Evolutionary conservation across 179 eudicot genomes (phyloP), one percentile per base, ranked within the genome.

Genomic region (Amaranthus tricolor): DNA sequence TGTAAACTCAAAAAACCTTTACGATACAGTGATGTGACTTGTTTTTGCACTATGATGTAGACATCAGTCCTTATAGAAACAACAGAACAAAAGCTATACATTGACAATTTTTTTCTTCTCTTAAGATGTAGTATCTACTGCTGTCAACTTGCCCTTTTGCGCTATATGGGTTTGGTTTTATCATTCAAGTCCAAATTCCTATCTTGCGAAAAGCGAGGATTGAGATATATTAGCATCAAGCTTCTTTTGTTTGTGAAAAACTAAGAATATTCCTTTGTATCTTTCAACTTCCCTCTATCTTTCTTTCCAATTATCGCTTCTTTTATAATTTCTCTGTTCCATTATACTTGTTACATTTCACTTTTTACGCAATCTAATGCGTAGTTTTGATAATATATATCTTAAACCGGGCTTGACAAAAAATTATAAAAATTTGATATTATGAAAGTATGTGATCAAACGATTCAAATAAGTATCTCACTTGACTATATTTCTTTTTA

Each of bases 181-280:
- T 47, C n/a, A 17, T 7, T 20, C 71, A 19, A 6, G 13, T 52
- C 1, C 11, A 11, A 19, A 19, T 49, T 43, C 20, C 4, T 20
- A 69, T 69, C 21, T 8, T 53, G 21, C 9, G 49, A 7, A 15
- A 11, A 68, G 60, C 12, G 53, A 15, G 19, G 45, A 69, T 31
- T 31, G 40, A 31, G 40, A 31, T 31, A 31, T 59, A 16, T 14
- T 68, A 51, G 4, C 54, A 24, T 24, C 49, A 48, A 54, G 31
- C 44, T 20, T 52, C 54, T 53, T 40, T 52, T 69, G 60, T 14
- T 53, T 53, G 64, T 61, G 64, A 20, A 61, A 10, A 68, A 19
- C 21, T 48, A 68, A 20, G 72, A 68, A 68, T 68, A 11, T 51
- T 68, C 72, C 40, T 51, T 52, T 24, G 72, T 68, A 21, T 20